Conservation (phyloP, 495 filamentous ascomycete genomes). For the Saxophila tyrrhenica region DNA sequence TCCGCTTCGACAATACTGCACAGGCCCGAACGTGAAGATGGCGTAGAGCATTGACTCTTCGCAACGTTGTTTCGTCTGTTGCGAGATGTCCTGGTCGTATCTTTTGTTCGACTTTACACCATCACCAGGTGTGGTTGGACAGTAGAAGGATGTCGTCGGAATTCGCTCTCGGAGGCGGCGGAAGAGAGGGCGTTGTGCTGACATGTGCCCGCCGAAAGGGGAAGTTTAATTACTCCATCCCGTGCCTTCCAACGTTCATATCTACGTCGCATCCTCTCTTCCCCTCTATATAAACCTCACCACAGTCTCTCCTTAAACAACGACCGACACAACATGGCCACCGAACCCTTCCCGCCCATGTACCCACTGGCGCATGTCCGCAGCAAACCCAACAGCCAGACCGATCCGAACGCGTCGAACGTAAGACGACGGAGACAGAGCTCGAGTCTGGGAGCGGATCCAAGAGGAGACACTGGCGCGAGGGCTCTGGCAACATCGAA, state of each 20-base stretch:
- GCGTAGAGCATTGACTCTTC: no score
- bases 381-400: background rate
- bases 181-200: background rate
- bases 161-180: background rate
- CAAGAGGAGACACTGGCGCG: conserved; percentile 21
- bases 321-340: background rate
- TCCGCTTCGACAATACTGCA: background rate
- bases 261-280: background rate
- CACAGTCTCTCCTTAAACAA: background rate
- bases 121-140: no score
- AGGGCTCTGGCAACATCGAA: conserved; percentile 18
- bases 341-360: background rate
- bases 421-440: conserved; percentile 16
- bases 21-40: no score
- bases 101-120: no score
- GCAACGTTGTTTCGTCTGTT: background rate
- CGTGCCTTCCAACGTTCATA: background rate
- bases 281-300: background rate
- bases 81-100: background rate
- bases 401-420: background rate
- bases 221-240: background rate
- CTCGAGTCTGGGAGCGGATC: conserved; percentile 18
- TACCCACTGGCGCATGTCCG: background rate
- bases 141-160: no score
- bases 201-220: background rate